phyloP scores from a whole-genome alignment of 495 filamentous ascomycete species.

The Immersiella caudata region DNA sequence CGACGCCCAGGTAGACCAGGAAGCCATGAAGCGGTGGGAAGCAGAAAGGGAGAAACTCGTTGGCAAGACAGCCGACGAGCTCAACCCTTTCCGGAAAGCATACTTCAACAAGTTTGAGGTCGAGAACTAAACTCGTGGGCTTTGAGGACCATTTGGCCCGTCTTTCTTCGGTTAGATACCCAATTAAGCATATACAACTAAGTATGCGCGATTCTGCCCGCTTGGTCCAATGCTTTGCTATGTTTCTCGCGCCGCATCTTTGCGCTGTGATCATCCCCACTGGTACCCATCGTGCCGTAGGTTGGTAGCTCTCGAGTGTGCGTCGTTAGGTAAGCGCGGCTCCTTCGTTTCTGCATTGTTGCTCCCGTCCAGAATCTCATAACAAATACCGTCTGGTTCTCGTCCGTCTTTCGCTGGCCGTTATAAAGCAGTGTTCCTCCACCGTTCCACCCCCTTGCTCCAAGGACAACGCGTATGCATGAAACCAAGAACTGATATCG shows the following conservation, averaged over 20 bases:
- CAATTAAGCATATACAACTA: slow-evolving; percentile 32
- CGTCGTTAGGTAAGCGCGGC: background rate
- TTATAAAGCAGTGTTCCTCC: background rate
- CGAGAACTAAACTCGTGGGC: background rate
- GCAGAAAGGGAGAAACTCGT: slow-evolving; percentile 33
- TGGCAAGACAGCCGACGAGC: slow-evolving; percentile 66
- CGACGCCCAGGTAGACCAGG: slow-evolving; percentile 56
- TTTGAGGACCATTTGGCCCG: slow-evolving; percentile 13
- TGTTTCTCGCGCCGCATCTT: background rate
- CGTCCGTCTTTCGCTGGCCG: background rate
- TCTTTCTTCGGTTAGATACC: slow-evolving; percentile 35
- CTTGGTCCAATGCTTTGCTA: background rate
- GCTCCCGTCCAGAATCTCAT: background rate
- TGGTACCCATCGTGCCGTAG: background rate
- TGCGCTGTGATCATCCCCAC: background rate
- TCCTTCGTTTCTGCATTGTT: background rate
- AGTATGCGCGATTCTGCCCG: slow-evolving; percentile 18
- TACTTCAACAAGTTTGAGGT: slow-evolving; percentile 53
- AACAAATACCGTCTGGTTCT: background rate
- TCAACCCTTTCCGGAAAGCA: slow-evolving; percentile 78
- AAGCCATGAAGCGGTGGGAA: slow-evolving; percentile 38
- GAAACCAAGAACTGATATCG: slow-evolving; percentile 9
- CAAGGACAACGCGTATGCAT: slow-evolving; percentile 11
- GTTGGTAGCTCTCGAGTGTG: background rate
- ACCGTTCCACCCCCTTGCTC: background rate